These are phyloP conservation scores for Salix brachista DNA, from an alignment of 345 rosid genomes.

Conservation along the genomic window DNA sequence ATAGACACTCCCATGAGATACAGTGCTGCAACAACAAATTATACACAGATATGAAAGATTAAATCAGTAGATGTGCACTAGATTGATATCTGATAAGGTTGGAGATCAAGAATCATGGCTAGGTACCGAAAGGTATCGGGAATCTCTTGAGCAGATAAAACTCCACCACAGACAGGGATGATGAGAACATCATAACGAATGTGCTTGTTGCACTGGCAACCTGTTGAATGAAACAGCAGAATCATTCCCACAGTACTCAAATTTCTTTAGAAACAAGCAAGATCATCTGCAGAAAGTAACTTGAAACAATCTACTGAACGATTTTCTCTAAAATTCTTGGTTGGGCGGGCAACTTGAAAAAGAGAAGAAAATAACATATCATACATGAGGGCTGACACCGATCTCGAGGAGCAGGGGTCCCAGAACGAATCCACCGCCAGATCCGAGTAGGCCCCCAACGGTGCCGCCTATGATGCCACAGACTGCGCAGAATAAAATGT, in stretches of 20 bases:
- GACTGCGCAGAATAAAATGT: conserved; percentile 73
- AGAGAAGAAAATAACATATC: not conserved
- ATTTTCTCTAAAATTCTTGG: no score
- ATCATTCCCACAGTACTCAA: not conserved
- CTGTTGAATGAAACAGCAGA: conserved; percentile 24
- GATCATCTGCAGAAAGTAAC: not conserved
- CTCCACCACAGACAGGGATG: conserved; percentile 92
- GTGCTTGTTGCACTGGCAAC: conserved; percentile 98
- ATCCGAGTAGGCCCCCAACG: conserved; percentile 92
- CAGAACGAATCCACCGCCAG: conserved; percentile 92
- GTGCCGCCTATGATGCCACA: conserved; percentile 83
- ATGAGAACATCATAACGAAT: conserved; percentile 96
- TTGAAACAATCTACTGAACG: not conserved
- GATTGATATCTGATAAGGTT: not conserved
- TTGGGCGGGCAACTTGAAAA: not conserved
- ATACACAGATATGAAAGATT: not conserved
- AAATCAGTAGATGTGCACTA: not conserved
- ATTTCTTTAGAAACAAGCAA: not conserved
- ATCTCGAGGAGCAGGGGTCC: conserved; percentile 96
- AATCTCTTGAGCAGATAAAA: conserved; percentile 88
- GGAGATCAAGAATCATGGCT: not conserved
- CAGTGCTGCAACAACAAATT: conserved; percentile 43
- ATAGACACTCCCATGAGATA: conserved; percentile 60
- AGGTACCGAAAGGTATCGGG: conserved; percentile 79
- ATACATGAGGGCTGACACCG: conserved; percentile 92